Conservation (phyloP, 306 rosid species). For the Cicer arietinum region DNA sequence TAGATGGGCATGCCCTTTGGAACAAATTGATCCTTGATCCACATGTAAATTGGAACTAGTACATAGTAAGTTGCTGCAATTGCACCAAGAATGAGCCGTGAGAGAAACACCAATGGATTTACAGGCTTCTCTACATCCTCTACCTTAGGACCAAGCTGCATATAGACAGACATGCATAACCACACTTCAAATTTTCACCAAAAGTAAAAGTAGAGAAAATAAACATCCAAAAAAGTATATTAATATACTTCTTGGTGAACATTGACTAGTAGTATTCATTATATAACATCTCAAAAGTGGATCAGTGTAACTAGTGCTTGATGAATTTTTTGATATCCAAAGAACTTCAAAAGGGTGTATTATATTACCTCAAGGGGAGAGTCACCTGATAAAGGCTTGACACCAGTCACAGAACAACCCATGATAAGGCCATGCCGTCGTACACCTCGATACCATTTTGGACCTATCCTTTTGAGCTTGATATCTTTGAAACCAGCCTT, state of each 20-base stretch:
- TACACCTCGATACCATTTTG: slow-evolving; percentile 89
- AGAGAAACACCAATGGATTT: slow-evolving; percentile 63
- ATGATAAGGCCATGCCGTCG: slow-evolving; percentile 84
- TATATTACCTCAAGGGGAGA: slow-evolving; percentile 71
- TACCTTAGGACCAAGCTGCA: slow-evolving; percentile 89
- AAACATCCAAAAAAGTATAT: background rate
- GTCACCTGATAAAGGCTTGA: slow-evolving; percentile 82
- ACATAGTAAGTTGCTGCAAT: slow-evolving; percentile 73
- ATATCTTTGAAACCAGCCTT: slow-evolving; percentile 83
- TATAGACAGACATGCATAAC: slow-evolving; percentile 19
- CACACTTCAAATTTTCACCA: slow-evolving; percentile 19
- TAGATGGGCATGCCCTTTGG: slow-evolving; percentile 79
- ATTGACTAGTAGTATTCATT: too few species aligned
- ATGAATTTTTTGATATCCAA: slow-evolving; percentile 13
- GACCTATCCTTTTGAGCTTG: slow-evolving; percentile 87
- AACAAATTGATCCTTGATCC: slow-evolving; percentile 80
- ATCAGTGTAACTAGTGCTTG: background rate
- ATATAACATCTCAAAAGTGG: too few species aligned
- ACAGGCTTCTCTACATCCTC: slow-evolving; percentile 76
- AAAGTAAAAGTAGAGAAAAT: slow-evolving; percentile 3
- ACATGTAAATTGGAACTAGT: slow-evolving; percentile 84
- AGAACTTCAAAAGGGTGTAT: slow-evolving; percentile 11
- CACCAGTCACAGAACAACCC: slow-evolving; percentile 88
- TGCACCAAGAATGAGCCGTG: slow-evolving; percentile 71
- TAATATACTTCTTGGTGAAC: too few species aligned